A percentile compares a stretch with the other conserved stretches of the same genome.
Evolutionary conservation across 176 grass and related monocot genomes (phyloP).

Genomic region (Poa pratensis): DNA sequence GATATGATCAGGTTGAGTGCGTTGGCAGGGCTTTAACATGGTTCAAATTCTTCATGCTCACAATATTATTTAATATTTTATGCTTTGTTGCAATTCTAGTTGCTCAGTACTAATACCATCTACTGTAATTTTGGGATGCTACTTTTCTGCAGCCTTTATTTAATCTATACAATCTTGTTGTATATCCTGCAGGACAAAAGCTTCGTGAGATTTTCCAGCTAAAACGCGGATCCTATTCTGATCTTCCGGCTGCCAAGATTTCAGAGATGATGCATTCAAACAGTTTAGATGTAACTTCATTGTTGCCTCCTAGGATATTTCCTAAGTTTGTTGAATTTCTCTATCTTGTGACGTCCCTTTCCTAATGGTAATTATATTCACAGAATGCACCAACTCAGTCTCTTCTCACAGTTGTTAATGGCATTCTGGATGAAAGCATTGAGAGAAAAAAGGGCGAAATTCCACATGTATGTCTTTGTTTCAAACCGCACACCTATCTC

Average conservation of each 20-base stretch:
- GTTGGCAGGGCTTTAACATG: slow-evolving; percentile 21
- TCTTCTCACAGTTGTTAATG: slow-evolving; percentile 85
- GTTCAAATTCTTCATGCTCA: neutral
- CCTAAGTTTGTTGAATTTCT: slow-evolving; percentile 16
- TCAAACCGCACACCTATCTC: neutral
- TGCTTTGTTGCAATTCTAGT: neutral
- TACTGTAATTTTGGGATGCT: neutral
- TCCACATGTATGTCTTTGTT: slow-evolving; percentile 76
- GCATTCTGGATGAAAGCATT: slow-evolving; percentile 98
- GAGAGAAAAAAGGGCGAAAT: slow-evolving; percentile 98
- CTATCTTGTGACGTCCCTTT: neutral
- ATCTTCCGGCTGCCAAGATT: slow-evolving; percentile 85
- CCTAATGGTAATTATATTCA: slow-evolving; percentile 48
- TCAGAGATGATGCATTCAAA: slow-evolving; percentile 98
- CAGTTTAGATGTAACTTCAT: slow-evolving; percentile 87
- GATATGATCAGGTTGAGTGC: neutral
- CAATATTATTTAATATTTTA: slow-evolving; percentile 14
- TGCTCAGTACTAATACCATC: neutral
- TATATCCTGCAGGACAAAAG: slow-evolving; percentile 58
- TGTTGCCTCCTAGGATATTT: slow-evolving; percentile 3
- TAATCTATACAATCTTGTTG: neutral
- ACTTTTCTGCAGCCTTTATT: slow-evolving; percentile 28
- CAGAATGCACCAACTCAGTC: slow-evolving; percentile 93
- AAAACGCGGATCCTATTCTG: slow-evolving; percentile 79
- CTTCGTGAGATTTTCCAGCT: slow-evolving; percentile 85